Conservation (phyloP, 371 early-diverging fungal species). For the Thermomucor indicae-seudaticae region DNA sequence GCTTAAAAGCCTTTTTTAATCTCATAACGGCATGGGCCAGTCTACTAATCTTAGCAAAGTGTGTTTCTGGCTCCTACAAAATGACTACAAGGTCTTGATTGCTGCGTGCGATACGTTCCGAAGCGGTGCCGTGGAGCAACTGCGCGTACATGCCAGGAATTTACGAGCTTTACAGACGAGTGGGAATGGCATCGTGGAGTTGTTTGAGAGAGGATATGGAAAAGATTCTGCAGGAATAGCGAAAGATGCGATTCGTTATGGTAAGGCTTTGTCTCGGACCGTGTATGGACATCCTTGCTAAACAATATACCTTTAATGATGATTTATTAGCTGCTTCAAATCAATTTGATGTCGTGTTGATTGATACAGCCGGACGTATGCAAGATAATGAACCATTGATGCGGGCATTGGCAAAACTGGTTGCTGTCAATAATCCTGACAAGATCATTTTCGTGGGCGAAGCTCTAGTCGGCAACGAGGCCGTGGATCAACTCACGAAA, state of each 20-base stretch:
- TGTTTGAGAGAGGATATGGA: constrained; percentile 98
- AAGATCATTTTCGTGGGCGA: constrained; percentile 99
- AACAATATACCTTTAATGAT: neutral
- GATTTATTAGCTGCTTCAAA: constrained; percentile 57
- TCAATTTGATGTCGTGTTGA: constrained; percentile 94
- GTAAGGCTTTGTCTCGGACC: constrained; percentile 21
- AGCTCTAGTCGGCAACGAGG: constrained; percentile 98
- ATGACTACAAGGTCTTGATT: constrained; percentile 88
- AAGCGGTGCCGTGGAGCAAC: constrained; percentile 98
- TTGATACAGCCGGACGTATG: constrained; percentile 99
- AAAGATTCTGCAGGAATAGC: constrained; percentile 98
- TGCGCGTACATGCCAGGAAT: constrained; percentile 92
- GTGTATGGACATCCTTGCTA: neutral
- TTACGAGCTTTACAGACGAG: constrained; percentile 71
- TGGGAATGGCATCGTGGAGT: constrained; percentile 72
- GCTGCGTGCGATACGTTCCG: constrained; percentile 99
- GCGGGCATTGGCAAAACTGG: constrained; percentile 95
- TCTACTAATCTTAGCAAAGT: constrained; percentile 98
- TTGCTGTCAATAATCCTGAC: constrained; percentile 92
- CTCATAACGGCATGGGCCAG: constrained; percentile 30
- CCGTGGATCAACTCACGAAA: constrained; percentile 95
- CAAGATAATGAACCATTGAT: constrained; percentile 98
- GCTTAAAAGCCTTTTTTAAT: neutral
- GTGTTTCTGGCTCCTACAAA: constrained; percentile 96
- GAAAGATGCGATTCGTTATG: constrained; percentile 93